These are phyloP conservation scores for Sporothrix pseudoabietina DNA, from an alignment of 2,329 filamentous ascomycete genomes.

Conservation along the genomic window DNA sequence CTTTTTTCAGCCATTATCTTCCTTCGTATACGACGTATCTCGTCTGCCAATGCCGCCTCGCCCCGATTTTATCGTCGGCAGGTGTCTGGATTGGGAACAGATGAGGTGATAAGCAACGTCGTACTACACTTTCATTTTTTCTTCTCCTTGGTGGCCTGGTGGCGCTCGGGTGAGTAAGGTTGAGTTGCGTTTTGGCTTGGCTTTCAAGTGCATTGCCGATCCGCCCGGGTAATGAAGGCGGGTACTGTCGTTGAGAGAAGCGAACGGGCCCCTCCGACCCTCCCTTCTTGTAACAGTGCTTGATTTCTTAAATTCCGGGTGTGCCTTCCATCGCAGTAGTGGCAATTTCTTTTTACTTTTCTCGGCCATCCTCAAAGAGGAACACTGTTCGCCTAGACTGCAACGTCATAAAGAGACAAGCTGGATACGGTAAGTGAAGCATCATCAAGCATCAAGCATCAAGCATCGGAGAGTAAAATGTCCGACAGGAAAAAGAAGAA, in stretches of 20 bases:
- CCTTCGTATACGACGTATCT: not conserved
- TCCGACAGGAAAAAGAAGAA: not conserved
- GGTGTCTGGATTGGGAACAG: not conserved
- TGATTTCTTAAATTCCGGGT: not conserved
- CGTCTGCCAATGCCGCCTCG: not conserved
- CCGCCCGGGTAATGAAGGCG: not conserved
- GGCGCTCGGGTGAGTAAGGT: not conserved
- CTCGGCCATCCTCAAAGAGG: not conserved
- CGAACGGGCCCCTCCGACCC: no score
- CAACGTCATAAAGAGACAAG: not conserved
- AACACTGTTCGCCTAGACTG: not conserved
- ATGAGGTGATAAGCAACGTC: not conserved
- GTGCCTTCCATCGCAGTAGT: no score
- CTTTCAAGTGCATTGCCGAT: not conserved
- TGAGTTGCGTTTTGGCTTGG: conserved; percentile 1
- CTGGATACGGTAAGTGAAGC: not conserved
- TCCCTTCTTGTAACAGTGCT: not conserved
- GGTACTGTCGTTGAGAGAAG: not conserved
- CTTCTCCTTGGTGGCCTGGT: not conserved
- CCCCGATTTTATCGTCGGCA: not conserved
- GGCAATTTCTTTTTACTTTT: no score
- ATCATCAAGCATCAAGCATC: not conserved
- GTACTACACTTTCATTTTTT: not conserved
- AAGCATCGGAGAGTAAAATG: not conserved
- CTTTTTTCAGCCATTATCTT: no score